phyloP scores from a whole-genome alignment of 495 filamentous ascomycete genomes.

The Penicillium maclennaniae region DNA sequence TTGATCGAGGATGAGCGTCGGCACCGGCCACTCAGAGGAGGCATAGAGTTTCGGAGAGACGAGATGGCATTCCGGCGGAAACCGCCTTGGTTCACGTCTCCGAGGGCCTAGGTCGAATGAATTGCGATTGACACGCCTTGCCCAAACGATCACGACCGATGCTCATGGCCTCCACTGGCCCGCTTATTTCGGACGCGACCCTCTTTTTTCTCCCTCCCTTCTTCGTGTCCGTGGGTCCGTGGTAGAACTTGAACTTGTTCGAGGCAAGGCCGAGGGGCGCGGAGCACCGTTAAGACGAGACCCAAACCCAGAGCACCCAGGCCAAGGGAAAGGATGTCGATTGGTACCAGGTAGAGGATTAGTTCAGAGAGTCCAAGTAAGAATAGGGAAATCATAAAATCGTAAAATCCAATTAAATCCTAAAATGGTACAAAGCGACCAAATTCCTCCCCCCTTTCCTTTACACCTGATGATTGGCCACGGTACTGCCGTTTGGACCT shows the following conservation, averaged over 20 bases:
- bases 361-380: too few relatives aligned
- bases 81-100: not conserved
- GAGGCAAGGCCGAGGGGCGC: not conserved
- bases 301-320: constrained; percentile 2
- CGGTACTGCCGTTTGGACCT: constrained; percentile 15
- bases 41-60: not conserved
- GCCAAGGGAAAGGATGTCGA: constrained; percentile 1
- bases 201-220: not conserved
- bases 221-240: not conserved
- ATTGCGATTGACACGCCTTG: not conserved
- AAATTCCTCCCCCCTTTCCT: not conserved
- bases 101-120: not conserved
- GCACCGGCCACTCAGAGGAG: constrained; percentile 6
- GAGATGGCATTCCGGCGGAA: not conserved
- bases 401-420: too few relatives aligned
- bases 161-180: not conserved
- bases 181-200: not conserved
- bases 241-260: not conserved
- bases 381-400: too few relatives aligned
- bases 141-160: not conserved
- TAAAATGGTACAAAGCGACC: not conserved
- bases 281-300: not conserved
- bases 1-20: too few relatives aligned
- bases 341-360: not conserved
- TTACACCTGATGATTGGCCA: constrained; percentile 17